Conservation (phyloP, 2,329 filamentous ascomycete genomes). For the Ophiostoma perfectum region DNA sequence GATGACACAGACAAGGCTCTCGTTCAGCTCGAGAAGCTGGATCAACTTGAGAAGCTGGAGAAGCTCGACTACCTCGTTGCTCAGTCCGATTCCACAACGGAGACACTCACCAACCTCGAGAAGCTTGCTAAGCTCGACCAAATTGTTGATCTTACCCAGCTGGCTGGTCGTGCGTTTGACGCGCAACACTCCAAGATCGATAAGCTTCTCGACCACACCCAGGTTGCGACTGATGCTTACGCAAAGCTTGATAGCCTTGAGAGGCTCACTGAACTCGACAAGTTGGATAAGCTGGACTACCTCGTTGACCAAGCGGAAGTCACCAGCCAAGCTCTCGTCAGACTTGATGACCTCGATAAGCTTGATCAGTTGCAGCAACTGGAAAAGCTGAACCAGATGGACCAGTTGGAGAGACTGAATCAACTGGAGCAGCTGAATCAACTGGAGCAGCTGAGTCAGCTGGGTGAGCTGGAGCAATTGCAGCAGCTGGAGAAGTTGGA, state of each 20-base stretch:
- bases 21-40: slow-evolving; percentile 21
- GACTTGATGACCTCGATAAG: slow-evolving; percentile 28
- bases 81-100: slow-evolving; percentile 59
- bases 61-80: slow-evolving; percentile 49
- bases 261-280: neutral
- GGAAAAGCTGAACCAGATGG: slow-evolving; percentile 16
- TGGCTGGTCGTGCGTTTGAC: slow-evolving; percentile 25
- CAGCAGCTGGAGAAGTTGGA: slow-evolving; percentile 34
- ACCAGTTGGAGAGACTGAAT: slow-evolving; percentile 37
- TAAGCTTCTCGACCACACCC: slow-evolving; percentile 20
- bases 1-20: slow-evolving; percentile 23
- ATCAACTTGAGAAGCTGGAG: slow-evolving; percentile 20
- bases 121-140: slow-evolving; percentile 24
- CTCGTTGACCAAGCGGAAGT: slow-evolving; percentile 50
- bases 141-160: slow-evolving; percentile 12
- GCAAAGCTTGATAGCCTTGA: slow-evolving; percentile 38
- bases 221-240: slow-evolving; percentile 14
- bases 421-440: neutral
- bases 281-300: slow-evolving; percentile 41
- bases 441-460: slow-evolving; percentile 37
- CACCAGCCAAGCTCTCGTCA: slow-evolving; percentile 28
- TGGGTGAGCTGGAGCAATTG: slow-evolving; percentile 40
- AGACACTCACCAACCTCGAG: slow-evolving; percentile 51
- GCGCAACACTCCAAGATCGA: slow-evolving; percentile 24
- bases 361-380: slow-evolving; percentile 34